Base-by-base conservation (phyloP, 2,329 filamentous ascomycete genomes). In the Pseudocercospora vitis region DNA sequence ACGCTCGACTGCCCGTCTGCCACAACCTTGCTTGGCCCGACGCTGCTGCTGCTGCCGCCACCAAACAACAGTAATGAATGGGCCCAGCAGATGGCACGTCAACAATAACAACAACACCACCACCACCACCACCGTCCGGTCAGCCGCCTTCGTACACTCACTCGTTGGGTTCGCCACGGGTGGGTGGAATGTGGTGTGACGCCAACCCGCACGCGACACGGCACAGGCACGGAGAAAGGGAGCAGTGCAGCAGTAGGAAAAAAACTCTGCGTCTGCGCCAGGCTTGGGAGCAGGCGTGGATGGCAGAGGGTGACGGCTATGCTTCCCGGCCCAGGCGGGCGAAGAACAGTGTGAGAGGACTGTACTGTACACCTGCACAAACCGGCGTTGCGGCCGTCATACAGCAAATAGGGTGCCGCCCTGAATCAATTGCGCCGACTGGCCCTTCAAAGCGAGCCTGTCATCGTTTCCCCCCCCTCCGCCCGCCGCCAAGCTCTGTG, bases 361-460 rank as follows among this genome's bases (percentile, higher is more conserved):
- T n/a, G n/a, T n/a, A n/a, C n/a, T 29, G 26, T 23, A 39, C 35
- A 18, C 35, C 35, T 39, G 35, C 35, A 39, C 35, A 24, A n/a
- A n/a, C n/a, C n/a, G n/a, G n/a, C n/a, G n/a, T n/a, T 45, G 21
- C 40, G 40, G 24, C 39, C 39, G 26, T 16, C 26, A 19, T n/a
- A 11, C 37, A 40, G 40, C 40, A 45, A 45, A 45, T 29, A 45
- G 40, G 24, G 24, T 45, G 42, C 26, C 29, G 23, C 23, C 42
- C 18, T 45, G 18, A 28, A 45, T 28, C 42, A 28, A 45, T 31
- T 45, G 24, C 42, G 42, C 42, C 42, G 42, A 45, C 42, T 31
- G 42, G 42, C 42, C 42, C 42, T 28, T 45, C 42, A 45, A 42
- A 42, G 37, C 37, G 37, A 40, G 40, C 40, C 40, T 45, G 40